Evolutionary conservation across 768 basidiomycete species (phyloP).

Genomic region (Suillus cothurnatus): DNA sequence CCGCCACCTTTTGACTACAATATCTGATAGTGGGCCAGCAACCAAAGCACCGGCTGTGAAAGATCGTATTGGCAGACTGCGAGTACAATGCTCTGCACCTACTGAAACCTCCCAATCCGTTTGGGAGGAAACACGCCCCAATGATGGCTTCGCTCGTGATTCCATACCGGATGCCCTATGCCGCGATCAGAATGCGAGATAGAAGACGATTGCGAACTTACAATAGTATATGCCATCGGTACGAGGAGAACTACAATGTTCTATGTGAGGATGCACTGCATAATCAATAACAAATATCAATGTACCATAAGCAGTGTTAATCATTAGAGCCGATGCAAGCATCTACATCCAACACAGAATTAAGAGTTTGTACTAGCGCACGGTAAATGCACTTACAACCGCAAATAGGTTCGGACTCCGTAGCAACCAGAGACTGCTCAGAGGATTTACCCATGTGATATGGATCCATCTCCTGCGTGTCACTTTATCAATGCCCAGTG

Average conservation of each 20-base stretch:
- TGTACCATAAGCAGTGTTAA: conserved; percentile 38
- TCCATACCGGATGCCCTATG: conserved; percentile 49
- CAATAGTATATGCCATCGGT: conserved; percentile 69
- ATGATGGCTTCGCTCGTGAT: conserved; percentile 25
- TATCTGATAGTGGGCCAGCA: conserved; percentile 61
- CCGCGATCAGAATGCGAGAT: neutral
- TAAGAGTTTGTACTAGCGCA: neutral
- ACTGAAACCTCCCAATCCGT: conserved; percentile 30
- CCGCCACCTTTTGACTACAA: conserved; percentile 49
- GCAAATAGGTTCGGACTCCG: conserved; percentile 32
- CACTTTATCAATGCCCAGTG: conserved; percentile 29
- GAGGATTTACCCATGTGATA: conserved; percentile 34
- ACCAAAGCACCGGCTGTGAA: conserved; percentile 58
- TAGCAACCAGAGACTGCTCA: conserved; percentile 29
- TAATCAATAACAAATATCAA: conserved; percentile 12
- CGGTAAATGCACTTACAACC: conserved; percentile 20
- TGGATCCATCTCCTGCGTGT: conserved; percentile 9
- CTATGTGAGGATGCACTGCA: neutral
- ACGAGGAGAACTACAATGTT: conserved; percentile 43
- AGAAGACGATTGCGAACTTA: conserved; percentile 30
- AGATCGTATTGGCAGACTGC: neutral
- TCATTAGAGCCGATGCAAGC: conserved; percentile 37
- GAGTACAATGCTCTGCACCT: neutral
- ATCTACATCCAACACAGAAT: conserved; percentile 35
- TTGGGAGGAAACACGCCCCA: conserved; percentile 28